phyloP scores from a whole-genome alignment of 352 stramenopile species.

The Phytopythium oedochilum region DNA sequence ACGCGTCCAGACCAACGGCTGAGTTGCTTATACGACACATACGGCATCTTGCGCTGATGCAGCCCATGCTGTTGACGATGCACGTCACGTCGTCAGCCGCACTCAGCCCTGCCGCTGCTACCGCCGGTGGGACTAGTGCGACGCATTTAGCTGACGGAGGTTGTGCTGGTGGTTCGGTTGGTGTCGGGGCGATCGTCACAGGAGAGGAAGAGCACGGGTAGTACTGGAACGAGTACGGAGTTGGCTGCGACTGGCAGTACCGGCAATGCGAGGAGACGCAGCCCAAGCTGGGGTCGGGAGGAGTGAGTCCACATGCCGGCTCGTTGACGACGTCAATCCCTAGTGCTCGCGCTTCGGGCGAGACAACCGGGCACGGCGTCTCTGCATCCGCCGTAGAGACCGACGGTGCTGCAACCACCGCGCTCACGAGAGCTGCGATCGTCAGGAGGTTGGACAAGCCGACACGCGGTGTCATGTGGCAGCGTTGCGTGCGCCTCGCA shows the following conservation, averaged over 20 bases:
- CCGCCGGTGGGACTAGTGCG: conserved; percentile 1
- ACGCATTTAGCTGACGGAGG: not conserved
- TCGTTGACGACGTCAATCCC: conserved; percentile 6
- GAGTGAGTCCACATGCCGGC: not conserved
- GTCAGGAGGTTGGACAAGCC: not conserved
- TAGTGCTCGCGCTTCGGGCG: not conserved
- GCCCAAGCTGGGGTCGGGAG: not conserved
- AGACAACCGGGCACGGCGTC: not conserved
- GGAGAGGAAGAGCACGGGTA: conserved; percentile 7
- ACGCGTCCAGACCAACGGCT: not conserved
- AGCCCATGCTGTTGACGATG: conserved; percentile 2
- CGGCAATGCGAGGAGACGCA: conserved; percentile 8
- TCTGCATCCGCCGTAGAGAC: not conserved
- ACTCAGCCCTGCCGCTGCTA: not conserved
- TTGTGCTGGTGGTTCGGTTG: not conserved
- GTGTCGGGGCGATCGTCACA: not conserved
- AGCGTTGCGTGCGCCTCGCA: not conserved
- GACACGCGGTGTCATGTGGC: not conserved
- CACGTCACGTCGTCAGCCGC: conserved; percentile 4
- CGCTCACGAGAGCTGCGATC: not conserved
- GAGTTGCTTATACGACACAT: not conserved
- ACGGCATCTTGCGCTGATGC: not conserved
- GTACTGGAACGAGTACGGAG: conserved; percentile 1
- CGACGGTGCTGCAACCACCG: not conserved
- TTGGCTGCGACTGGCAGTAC: conserved; percentile 2